Base-by-base conservation (phyloP, 306 rosid genomes). In the Inga oerstediana region DNA sequence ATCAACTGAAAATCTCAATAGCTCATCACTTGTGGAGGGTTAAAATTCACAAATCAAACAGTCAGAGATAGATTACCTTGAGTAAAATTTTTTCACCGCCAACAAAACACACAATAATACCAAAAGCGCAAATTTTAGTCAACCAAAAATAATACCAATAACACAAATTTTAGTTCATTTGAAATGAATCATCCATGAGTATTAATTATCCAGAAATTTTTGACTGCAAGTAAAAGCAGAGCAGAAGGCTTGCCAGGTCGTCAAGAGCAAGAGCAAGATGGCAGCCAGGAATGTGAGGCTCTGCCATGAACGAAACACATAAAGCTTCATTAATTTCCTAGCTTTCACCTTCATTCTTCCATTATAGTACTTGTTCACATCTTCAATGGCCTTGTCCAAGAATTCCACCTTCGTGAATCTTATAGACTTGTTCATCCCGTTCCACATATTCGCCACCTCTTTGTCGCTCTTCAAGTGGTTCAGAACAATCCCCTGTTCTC, bases 331-430 rank as follows among this genome's bases (percentile, higher is more conserved):
- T 19, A 86, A 83, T 19, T 88, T 91, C 79, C 64, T 48, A 61
- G 79, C 58, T 65, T 89, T 91, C 14, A 93, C 97, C 87, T 82
- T 90, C 89, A 92, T 83, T 82, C 85, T 91, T 2, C 93, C 66
- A 61, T 87, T 73, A 54, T 94, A 64, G 75, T 89, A 84, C 86
- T 83, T 92, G 88, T 94, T 94, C 66, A 88, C 91, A 84, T 94
- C 97, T 79, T 91, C 93, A 81, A 94, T 93, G 11, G 79, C 89
- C 84, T 90, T 89, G 72, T 94, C 98, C 85, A 94, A 83, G 32
- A 75, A 87, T 41, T 88, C 69, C 30, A 94, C 97, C 81, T 74
- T 93, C 2, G 92, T 91, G 88, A 93, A 72, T 70, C 89, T 87
- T 68, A 91, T 77, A 0, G 94, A 94, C 82, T 87, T 90, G 84